Base-by-base conservation (phyloP, 192 early-diverging fungal genomes). In the Diversispora eburnea region DNA sequence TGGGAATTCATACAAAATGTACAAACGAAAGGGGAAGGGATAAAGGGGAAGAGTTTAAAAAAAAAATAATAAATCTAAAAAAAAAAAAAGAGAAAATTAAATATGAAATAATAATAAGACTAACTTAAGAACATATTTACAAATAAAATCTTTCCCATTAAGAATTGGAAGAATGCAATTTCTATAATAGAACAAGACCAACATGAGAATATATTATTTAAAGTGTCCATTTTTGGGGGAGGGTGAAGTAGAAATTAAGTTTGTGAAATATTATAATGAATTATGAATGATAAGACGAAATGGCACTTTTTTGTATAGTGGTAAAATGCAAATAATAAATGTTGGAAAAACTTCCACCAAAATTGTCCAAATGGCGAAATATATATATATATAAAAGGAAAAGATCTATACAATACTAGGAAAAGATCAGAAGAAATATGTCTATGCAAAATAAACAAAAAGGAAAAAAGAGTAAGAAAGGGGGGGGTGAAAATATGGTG, bases 401-500 rank as follows among this genome's bases (percentile, higher is more conserved):
- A 33, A 33, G 25, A 33, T 43, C 59, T 47, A 43, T 47, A 54
- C 71, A 10, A 42, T 72, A 54, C 8, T 22, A 63, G 57, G 42
- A 47, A 20, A 72, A 78, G 51, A 76, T 41, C 12, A 19, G 64
- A 41, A 69, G 57, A 67, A 84, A 55, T 79, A 79, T 15, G 76
- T 76, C 66, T 82, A 83, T 33, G 82, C 82, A 51, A 82, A 76
- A 65, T 49, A 45, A 73, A 59, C 60, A 48, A 65, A 70, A 60
- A 76, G 22, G 56, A 74, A 57, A 46, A 70, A 71, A 66, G 43
- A 43, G 22, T 5, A 15, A 52, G 43, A 43, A 20, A 46, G 67
- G 75, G 65, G 12, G 78, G 72, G 73, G 73, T 59, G 60, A 52
- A 77, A 70, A 67, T 41, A 66, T 80, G 33, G 42, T 73, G 66